phyloP scores from a whole-genome alignment of 2,329 filamentous ascomycete species.

The Escovopsis sp. region DNA sequence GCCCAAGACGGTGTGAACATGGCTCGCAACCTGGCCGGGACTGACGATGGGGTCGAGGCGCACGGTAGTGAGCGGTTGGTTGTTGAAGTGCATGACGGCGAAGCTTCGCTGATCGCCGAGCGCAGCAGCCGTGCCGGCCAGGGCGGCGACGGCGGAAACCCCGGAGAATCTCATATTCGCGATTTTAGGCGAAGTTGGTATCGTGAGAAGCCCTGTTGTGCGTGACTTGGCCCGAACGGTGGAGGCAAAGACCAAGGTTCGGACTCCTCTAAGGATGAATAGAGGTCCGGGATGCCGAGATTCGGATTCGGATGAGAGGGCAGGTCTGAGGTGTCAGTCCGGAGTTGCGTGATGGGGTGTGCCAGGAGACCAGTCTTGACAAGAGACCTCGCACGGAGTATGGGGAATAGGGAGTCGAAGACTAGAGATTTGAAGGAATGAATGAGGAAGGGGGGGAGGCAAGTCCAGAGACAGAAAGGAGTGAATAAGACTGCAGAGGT shows the following conservation, averaged over 20 bases:
- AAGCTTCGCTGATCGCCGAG: conserved; percentile 38
- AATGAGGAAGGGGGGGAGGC: too few species aligned
- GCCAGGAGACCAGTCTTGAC: too few species aligned
- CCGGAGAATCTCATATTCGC: conserved; percentile 22
- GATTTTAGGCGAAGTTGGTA: background rate
- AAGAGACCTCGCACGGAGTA: too few species aligned
- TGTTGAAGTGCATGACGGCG: conserved; percentile 58
- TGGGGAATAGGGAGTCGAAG: too few species aligned
- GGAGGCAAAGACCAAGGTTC: background rate
- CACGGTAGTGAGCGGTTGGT: conserved; percentile 46
- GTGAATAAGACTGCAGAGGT: background rate
- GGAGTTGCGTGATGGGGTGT: too few species aligned
- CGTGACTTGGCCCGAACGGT: background rate
- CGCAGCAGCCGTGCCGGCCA: conserved; percentile 22
- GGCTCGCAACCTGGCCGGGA: conserved; percentile 41
- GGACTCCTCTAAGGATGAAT: too few species aligned
- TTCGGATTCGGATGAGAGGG: background rate
- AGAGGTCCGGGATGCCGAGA: background rate
- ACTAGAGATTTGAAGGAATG: too few species aligned
- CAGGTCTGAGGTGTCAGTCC: too few species aligned
- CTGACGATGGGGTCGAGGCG: conserved; percentile 54
- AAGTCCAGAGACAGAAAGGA: background rate
- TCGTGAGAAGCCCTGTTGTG: too few species aligned
- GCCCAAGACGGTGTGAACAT: conserved; percentile 59
- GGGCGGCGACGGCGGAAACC: conserved; percentile 21